Conservation (phyloP, 345 rosid genomes). For the Brassica nigra region DNA sequence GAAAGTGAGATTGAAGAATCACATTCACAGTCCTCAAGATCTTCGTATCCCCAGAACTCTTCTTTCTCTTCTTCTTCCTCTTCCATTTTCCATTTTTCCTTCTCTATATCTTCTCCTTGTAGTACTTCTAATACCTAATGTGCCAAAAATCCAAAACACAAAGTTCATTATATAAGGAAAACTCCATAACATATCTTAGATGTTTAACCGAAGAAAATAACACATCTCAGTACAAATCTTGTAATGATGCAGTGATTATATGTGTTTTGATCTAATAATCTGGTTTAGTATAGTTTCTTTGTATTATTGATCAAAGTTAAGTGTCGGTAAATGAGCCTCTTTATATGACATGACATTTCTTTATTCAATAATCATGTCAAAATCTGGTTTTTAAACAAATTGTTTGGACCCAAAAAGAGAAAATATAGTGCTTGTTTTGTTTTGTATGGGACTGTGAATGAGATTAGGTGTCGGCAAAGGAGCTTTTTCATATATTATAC, state of each 20-base stretch:
- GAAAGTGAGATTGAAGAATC: constrained; percentile 60
- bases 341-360: background rate
- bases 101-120: constrained; percentile 56
- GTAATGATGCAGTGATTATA: background rate
- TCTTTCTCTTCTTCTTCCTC: constrained; percentile 72
- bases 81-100: constrained; percentile 83
- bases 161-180: background rate
- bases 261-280: constrained; percentile 2
- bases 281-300: constrained; percentile 2
- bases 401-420: background rate
- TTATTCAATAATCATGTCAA: constrained; percentile 1
- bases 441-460: constrained; percentile 22
- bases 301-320: constrained; percentile 13
- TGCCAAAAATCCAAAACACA: constrained; percentile 1
- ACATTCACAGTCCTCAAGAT: constrained; percentile 67
- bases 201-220: background rate
- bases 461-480: constrained; percentile 37
- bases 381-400: background rate
- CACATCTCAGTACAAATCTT: background rate
- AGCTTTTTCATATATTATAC: background rate
- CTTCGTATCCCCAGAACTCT: constrained; percentile 92
- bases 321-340: constrained; percentile 34
- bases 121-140: constrained; percentile 69
- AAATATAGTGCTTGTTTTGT: constrained; percentile 27
- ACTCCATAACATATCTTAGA: background rate